A percentile compares a stretch with the other conserved stretches of the same genome.
These are phyloP conservation scores for Psilocybe cyanescens DNA, from an alignment of 768 basidiomycete genomes.

Conservation along the genomic window DNA sequence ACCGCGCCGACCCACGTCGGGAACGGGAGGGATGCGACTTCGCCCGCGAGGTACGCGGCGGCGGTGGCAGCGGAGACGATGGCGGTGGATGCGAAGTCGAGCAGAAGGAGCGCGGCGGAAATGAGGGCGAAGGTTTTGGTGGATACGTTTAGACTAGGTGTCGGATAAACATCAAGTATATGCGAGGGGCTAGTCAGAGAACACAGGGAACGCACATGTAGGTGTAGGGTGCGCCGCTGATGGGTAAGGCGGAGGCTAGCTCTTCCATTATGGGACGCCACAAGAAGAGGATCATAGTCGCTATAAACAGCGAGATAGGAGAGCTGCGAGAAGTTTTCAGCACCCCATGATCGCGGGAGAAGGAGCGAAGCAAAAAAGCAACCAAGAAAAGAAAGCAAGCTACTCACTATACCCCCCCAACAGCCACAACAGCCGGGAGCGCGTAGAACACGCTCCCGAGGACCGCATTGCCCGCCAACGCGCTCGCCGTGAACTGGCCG, in stretches of 20 bases:
- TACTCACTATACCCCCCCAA: conserved; percentile 66
- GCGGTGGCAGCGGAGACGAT: conserved; percentile 79
- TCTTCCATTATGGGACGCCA: conserved; percentile 82
- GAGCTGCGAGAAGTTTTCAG: conserved; percentile 42
- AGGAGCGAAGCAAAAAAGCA: too few species aligned
- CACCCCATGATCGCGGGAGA: too few species aligned
- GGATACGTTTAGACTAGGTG: conserved; percentile 58
- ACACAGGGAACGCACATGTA: conserved; percentile 51
- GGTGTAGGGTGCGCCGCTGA: conserved; percentile 73
- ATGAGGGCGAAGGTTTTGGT: conserved; percentile 64
- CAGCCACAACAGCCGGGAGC: conserved; percentile 64
- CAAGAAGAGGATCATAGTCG: conserved; percentile 63
- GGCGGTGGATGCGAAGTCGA: conserved; percentile 72
- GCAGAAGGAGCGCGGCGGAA: conserved; percentile 68
- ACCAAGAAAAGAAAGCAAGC: background rate
- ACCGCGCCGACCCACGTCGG: conserved; percentile 53
- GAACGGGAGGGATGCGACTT: conserved; percentile 57
- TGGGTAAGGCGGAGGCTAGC: conserved; percentile 67
- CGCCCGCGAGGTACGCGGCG: conserved; percentile 65
- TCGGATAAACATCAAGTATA: too few species aligned
- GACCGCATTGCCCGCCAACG: conserved; percentile 69
- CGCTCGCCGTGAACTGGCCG: conserved; percentile 67
- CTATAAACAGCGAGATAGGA: conserved; percentile 68
- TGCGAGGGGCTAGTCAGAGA: background rate
- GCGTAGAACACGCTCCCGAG: conserved; percentile 74